Evolutionary conservation across 768 basidiomycete species (phyloP).

Genomic region (Termitomyces sp.): DNA sequence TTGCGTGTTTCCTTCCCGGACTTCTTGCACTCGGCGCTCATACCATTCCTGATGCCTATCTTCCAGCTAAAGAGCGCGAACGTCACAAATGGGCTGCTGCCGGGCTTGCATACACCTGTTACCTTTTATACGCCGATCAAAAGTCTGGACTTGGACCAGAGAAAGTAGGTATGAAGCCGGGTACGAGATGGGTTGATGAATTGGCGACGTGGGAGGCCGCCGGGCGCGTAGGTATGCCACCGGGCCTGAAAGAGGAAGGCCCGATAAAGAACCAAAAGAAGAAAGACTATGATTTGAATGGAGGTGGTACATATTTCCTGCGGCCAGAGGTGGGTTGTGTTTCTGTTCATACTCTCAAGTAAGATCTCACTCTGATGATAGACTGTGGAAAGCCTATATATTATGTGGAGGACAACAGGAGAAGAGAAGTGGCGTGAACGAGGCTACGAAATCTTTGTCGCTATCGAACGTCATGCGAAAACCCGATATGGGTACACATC

Average conservation of each 20-base stretch:
- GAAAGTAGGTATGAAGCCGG: slow-evolving; percentile 36
- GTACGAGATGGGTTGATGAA: slow-evolving; percentile 43
- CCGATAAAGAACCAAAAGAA: slow-evolving; percentile 20
- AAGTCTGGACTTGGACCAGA: slow-evolving; percentile 67
- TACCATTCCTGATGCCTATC: slow-evolving; percentile 33
- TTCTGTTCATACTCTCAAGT: not conserved
- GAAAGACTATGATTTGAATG: slow-evolving; percentile 50
- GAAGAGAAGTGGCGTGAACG: slow-evolving; percentile 68
- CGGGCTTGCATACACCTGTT: slow-evolving; percentile 69
- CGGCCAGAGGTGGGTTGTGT: slow-evolving; percentile 59
- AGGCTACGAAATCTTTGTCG: slow-evolving; percentile 65
- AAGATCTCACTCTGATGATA: slow-evolving; percentile 21
- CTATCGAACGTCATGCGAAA: slow-evolving; percentile 55
- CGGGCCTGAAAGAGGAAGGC: slow-evolving; percentile 40
- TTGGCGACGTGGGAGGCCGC: slow-evolving; percentile 42
- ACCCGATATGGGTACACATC: slow-evolving; percentile 59
- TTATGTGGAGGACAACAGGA: slow-evolving; percentile 66
- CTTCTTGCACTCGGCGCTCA: slow-evolving; percentile 61
- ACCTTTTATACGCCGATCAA: slow-evolving; percentile 63
- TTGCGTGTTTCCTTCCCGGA: slow-evolving; percentile 69
- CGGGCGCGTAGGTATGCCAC: slow-evolving; percentile 38
- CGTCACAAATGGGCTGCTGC: slow-evolving; percentile 69
- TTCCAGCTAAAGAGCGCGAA: slow-evolving; percentile 32
- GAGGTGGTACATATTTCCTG: slow-evolving; percentile 43
- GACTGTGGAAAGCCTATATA: slow-evolving; percentile 71